A percentile compares a stretch with the other conserved stretches of the same genome.
Evolutionary conservation across 768 basidiomycete genomes (phyloP).

Genomic region (Russula olivacea): DNA sequence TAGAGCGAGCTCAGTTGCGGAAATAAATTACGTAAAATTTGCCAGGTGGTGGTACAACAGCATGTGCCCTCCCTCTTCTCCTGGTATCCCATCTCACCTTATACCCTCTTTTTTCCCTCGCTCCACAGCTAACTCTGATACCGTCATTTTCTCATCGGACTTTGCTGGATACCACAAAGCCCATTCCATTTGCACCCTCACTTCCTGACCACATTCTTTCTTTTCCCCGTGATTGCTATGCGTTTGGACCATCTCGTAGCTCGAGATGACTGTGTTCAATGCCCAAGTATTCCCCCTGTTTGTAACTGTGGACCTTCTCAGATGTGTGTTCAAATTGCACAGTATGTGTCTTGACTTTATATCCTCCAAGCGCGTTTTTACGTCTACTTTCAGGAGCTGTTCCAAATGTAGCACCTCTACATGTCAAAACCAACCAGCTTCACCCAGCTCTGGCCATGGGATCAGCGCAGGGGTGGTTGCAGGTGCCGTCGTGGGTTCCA

Average conservation of each 20-base stretch:
- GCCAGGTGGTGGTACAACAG: no score
- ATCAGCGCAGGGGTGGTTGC: slow-evolving; percentile 67
- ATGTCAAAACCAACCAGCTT: slow-evolving; percentile 40
- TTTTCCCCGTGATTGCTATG: slow-evolving; percentile 21
- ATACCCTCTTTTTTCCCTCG: neutral
- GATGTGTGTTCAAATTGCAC: slow-evolving; percentile 54
- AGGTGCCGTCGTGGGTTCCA: slow-evolving; percentile 60
- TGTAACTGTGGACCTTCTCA: slow-evolving; percentile 54
- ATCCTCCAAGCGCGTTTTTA: neutral
- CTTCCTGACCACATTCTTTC: slow-evolving; percentile 20
- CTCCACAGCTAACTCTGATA: neutral
- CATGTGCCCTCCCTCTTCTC: no score
- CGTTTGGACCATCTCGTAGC: slow-evolving; percentile 24
- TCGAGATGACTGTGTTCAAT: slow-evolving; percentile 40
- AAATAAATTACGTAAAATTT: no score
- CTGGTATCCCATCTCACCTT: neutral
- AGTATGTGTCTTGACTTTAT: slow-evolving; percentile 38
- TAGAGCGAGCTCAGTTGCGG: neutral
- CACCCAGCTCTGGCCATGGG: slow-evolving; percentile 29
- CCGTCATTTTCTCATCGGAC: neutral
- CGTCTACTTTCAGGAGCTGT: slow-evolving; percentile 47
- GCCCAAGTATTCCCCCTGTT: slow-evolving; percentile 36
- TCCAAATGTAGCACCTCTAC: slow-evolving; percentile 44
- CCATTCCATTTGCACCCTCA: neutral
- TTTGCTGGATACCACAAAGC: neutral